Evolutionary conservation across 805 yeast genomes (phyloP), one percentile per base, ranked within the genome.

Genomic region (Cyberlindnera misumaiensis): DNA sequence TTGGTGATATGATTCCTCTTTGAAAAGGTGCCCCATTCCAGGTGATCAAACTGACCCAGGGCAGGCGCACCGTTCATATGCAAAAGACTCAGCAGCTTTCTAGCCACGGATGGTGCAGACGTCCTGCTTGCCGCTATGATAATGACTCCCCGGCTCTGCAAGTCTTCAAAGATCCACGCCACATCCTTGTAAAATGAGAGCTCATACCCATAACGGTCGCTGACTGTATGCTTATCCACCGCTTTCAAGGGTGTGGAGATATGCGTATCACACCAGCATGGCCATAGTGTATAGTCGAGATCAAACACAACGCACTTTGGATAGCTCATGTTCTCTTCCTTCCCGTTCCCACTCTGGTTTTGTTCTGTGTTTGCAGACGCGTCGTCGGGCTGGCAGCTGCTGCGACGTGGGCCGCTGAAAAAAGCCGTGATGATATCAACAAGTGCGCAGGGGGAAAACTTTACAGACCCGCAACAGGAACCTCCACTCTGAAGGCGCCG

Each of bases 231-330:
- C 11, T 60, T 60, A 12, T 60, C 51, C 18, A 16, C 6, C n/a
- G 64, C 51, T 38, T 63, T 64, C 16, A 80, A 41, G 0, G 89
- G 89, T 7, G 74, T 62, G 3, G 65, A 56, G 15, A 83, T 67
- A 51, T 83, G 89, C 1, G 86, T 81, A 49, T 83, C 89, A 57
- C 89, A 82, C 89, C 89, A 83, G 44, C 80, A 77, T 10, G 83
- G 89, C 93, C 93, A 83, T 26, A 83, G 58, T 0, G 93, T 83
- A 52, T 77, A 83, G 55, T 83, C 93, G 31, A 83, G 60, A 47
- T 83, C 93, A 54, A 83, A 80, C 0, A 83, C 88, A 10, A 81
- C 78, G 2, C 75, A 78, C 39, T 65, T 63, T 2, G 80, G 80
- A 33, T 48, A 46, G 28, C 14, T 27, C 28, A 27, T 27, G 5